Base-by-base conservation (phyloP, 2,329 filamentous ascomycete species). In the Atkinsonella hypoxylon region DNA sequence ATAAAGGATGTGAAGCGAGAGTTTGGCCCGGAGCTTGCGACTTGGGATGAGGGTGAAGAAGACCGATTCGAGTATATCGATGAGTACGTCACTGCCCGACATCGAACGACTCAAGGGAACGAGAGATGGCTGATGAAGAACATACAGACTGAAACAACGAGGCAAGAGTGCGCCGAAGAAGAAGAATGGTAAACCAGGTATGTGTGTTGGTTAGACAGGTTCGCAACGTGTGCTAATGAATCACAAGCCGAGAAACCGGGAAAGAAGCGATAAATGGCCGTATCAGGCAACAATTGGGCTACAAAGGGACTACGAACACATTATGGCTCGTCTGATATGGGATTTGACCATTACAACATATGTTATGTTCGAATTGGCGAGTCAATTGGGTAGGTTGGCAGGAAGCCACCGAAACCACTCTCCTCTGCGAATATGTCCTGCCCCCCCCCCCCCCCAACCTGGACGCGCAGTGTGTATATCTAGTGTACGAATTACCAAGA, bases 101-200 rank as follows among this genome's bases (percentile, higher is more conserved):
- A 31, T 15, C 20, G 22, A 34, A 22, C 18, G 15, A 26, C 4
- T 4, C 39, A n/a, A 22, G 2, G 20, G 11, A 22, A 15, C 9
- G 20, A 15, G 20, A 36, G 30, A 45, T 15, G 40, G 52, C 64
- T 71, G 58, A 72, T 58, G 13, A 36, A 47, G 26, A 26, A 55
- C 17, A 15, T 54, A 56, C 61, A 88, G 84, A 60, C 70, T 85
- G 60, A 90, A 88, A 67, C 69, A 78, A 31, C 83, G 89, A 72
- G 90, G 89, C 58, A 96, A 97, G 75, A 84, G 84, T 50, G 80
- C 85, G 43, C 89, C 91, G 8, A 80, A 94, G 79, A 96, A 95
- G 80, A 94, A 93, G 77, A 83, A 75, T 63, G 82, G 66, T 4
- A 61, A 68, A 40, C 64, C 67, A 51, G 62, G 67, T 71, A 65